Percentiles rank a stretch among this genome's conserved stretches.
These are phyloP conservation scores for Fusarium siculi DNA, from an alignment of 2,329 filamentous ascomycete genomes.

Conservation along the genomic window DNA sequence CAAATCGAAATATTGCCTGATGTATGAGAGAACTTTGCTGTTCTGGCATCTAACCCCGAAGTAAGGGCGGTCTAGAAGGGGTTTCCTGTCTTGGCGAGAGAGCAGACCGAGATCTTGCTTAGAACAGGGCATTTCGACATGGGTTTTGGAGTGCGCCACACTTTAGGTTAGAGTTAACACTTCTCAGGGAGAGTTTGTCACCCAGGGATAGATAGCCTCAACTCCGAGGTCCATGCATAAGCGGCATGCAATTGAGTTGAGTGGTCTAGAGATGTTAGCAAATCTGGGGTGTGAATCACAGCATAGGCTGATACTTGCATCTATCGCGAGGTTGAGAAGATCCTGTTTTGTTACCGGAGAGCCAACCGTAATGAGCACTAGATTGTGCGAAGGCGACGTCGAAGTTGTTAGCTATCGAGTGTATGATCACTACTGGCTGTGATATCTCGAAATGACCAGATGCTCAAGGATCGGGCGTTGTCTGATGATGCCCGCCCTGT, in stretches of 20 bases:
- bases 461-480: not conserved
- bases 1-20: not conserved
- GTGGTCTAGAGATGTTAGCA: no score
- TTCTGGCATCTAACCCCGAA: not conserved
- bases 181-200: conserved; percentile 23
- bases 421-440: not conserved
- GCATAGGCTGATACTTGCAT: no score
- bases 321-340: no score
- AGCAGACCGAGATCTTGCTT: conserved; percentile 35
- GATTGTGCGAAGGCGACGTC: not conserved
- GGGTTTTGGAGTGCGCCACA: conserved; percentile 35
- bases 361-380: not conserved
- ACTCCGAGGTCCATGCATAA: conserved; percentile 5
- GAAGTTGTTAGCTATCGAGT: not conserved
- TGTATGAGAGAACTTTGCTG: not conserved
- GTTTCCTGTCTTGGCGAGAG: conserved; percentile 21
- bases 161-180: conserved; percentile 31
- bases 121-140: conserved; percentile 28
- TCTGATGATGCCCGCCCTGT: not conserved
- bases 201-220: not conserved
- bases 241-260: conserved; percentile 2
- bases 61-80: conserved; percentile 4
- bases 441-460: not conserved
- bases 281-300: no score
- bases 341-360: not conserved